Conservation (phyloP, 2,329 filamentous ascomycete species). For the Dendrostoma leiphaemia region DNA sequence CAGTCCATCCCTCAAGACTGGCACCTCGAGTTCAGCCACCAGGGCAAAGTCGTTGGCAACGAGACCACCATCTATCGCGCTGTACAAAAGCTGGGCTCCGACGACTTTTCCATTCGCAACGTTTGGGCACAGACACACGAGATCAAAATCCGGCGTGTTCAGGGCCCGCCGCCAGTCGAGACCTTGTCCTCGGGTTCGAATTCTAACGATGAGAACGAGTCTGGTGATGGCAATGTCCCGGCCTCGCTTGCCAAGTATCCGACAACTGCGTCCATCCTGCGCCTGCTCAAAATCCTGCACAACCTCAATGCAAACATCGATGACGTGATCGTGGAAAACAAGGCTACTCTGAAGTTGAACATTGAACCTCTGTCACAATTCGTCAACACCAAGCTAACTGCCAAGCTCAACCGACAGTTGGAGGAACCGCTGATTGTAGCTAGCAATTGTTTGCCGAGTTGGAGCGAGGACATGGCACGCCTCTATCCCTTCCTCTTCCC, state of each 20-base stretch:
- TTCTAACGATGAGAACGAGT: constrained; percentile 47
- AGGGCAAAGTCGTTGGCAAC: constrained; percentile 78
- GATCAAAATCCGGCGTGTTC: constrained; percentile 85
- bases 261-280: constrained; percentile 81
- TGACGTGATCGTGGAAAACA: constrained; percentile 80
- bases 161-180: constrained; percentile 77
- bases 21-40: constrained; percentile 94
- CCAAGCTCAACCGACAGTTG: constrained; percentile 93
- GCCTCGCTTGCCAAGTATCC: constrained; percentile 80
- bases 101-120: constrained; percentile 69
- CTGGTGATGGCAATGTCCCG: constrained; percentile 63
- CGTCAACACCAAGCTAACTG: constrained; percentile 97
- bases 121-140: constrained; percentile 90
- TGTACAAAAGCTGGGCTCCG: constrained; percentile 64
- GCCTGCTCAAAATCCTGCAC: constrained; percentile 85
- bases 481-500: constrained; percentile 96
- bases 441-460: constrained; percentile 91
- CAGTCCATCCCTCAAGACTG: constrained; percentile 84
- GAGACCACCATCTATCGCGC: constrained; percentile 96
- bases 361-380: constrained; percentile 88
- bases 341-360: constrained; percentile 67
- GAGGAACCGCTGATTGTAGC: constrained; percentile 97
- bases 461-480: constrained; percentile 92
- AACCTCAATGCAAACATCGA: constrained; percentile 91
- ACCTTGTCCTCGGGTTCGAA: constrained; percentile 58